Evolutionary conservation across 1,284 basidiomycete genomes (phyloP).

Genomic region (Cryptococcus maquisensis): DNA sequence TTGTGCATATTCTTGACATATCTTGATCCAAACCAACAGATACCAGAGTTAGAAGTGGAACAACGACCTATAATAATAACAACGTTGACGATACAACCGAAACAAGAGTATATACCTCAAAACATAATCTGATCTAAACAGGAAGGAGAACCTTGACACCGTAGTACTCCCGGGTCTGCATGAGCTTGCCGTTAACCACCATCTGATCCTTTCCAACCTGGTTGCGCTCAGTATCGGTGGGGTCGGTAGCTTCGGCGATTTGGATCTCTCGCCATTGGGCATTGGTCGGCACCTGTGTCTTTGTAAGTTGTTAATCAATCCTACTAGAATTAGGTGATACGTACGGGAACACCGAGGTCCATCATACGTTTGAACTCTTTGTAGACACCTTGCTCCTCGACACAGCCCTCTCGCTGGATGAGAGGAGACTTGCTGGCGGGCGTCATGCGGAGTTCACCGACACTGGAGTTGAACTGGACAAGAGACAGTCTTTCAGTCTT

Average conservation of each 20-base stretch:
- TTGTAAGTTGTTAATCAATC: too few species aligned
- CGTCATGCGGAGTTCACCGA: conserved; percentile 42
- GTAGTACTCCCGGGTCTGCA: conserved; percentile 32
- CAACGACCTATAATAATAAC: neutral
- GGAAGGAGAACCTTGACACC: conserved; percentile 39
- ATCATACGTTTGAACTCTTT: conserved; percentile 36
- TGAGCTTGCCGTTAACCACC: conserved; percentile 32
- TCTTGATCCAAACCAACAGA: neutral
- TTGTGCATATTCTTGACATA: neutral
- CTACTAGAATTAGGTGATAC: neutral
- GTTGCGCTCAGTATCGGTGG: conserved; percentile 31
- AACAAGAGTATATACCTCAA: neutral
- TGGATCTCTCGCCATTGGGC: conserved; percentile 39
- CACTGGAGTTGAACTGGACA: conserved; percentile 49
- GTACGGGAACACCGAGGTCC: conserved; percentile 27
- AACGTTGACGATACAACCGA: neutral
- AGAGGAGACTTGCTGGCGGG: conserved; percentile 31
- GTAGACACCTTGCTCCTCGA: conserved; percentile 38
- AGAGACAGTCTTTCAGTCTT: conserved; percentile 50
- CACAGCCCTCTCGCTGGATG: conserved; percentile 37
- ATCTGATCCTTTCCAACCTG: conserved; percentile 29
- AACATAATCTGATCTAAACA: conserved; percentile 11
- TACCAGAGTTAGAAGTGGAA: neutral
- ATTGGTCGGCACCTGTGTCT: conserved; percentile 33
- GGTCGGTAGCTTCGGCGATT: conserved; percentile 36